Evolutionary conservation across 192 early-diverging fungal genomes (phyloP), one percentile per base, ranked within the genome.

Genomic region (Coemansia sp.): DNA sequence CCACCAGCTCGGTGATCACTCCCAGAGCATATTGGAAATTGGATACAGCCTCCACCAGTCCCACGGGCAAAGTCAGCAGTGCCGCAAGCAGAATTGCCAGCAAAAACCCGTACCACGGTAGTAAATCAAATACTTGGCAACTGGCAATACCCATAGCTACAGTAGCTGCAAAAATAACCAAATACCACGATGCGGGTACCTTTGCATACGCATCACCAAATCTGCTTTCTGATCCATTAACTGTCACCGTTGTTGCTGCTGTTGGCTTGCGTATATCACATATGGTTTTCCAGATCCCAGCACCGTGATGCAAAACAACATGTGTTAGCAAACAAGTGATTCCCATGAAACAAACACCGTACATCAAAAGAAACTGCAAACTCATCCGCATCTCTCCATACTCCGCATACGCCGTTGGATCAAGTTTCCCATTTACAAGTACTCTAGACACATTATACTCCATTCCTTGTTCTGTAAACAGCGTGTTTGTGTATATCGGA

Each of bases 1-100:
- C 88, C 33, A 94, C 77, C 54, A 93, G 88, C 84, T 96, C 91
- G 28, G 90, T 90, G 22, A 94, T 72, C 54, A 96, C 89, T 75
- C 94, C 93, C 37, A 93, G 78, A 58, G 87, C 88, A 48, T 91
- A 85, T 61, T 86, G 81, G 54, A 84, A 81, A 67, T 94, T 94
- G 36, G 92, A 89, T 17, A 94, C 85, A 12, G 89, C 90, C 39
- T 82, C 75, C 41, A 96, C 86, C 17, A 94, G 85, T 63, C 93
- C 94, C 45, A 96, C 86, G 0, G 92, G 92, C 34, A 94, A 73
- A 18, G 87, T 84, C 54, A 90, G 90, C 37, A 91, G 52, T 9
- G 76, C 61, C 4, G 88, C 78, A 20, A 91, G 64, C 2, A 59
- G 74, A 35, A 90, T 68, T 18, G 87, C 81, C 63, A 91, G 79